phyloP scores from a whole-genome alignment of 2,329 filamentous ascomycete species.

The Epichloe baconii region DNA sequence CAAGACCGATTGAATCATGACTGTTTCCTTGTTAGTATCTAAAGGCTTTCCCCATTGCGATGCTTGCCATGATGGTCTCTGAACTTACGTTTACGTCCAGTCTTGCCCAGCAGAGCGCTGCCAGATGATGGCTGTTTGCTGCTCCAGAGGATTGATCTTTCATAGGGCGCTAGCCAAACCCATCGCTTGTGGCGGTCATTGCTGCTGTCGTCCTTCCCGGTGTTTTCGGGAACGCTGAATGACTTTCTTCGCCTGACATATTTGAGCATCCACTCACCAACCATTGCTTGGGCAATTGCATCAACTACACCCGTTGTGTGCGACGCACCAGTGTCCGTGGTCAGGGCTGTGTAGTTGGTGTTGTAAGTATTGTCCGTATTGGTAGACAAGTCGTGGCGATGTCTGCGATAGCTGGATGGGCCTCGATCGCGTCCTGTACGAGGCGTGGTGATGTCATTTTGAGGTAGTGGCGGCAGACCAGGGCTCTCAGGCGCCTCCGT shows the following conservation, averaged over 20 bases:
- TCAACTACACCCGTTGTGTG: constrained; percentile 78
- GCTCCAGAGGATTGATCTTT: constrained; percentile 93
- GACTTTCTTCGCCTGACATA: constrained; percentile 80
- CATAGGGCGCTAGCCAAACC: constrained; percentile 97
- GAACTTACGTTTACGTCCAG: constrained; percentile 79
- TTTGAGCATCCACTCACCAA: constrained; percentile 95
- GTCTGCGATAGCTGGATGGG: constrained; percentile 29
- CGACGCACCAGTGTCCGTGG: constrained; percentile 39
- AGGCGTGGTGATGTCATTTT: constrained; percentile 57
- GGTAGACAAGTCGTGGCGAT: constrained; percentile 46
- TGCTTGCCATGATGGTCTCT: not conserved
- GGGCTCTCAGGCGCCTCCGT: constrained; percentile 58
- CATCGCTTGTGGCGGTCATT: constrained; percentile 84
- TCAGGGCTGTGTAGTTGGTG: constrained; percentile 29
- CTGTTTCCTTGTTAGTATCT: constrained; percentile 35
- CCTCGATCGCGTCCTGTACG: constrained; percentile 27
- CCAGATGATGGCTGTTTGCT: constrained; percentile 90
- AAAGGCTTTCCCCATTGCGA: not conserved
- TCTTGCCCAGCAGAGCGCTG: constrained; percentile 81
- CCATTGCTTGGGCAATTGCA: constrained; percentile 95
- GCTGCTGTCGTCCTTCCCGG: constrained; percentile 55
- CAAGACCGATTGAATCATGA: constrained; percentile 88
- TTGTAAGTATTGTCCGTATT: constrained; percentile 33
- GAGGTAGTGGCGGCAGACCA: constrained; percentile 57
- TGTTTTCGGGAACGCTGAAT: constrained; percentile 64